Evolutionary conservation across 306 rosid species (phyloP).

Genomic region (Sindora glabra): DNA sequence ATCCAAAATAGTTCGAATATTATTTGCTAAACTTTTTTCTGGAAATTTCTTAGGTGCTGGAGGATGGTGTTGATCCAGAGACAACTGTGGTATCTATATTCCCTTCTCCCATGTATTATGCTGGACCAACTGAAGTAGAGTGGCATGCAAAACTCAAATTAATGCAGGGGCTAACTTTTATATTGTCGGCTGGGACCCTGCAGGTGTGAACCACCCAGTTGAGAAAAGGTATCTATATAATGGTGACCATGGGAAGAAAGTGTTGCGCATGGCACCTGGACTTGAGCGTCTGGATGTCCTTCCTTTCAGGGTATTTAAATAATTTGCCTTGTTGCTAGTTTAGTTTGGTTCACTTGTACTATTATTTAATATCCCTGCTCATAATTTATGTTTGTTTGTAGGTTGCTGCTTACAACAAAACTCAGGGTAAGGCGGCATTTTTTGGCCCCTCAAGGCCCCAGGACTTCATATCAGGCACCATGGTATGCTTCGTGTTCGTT

Average conservation of each 20-base stretch:
- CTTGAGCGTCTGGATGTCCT: conserved; percentile 90
- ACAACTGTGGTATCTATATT: conserved; percentile 96
- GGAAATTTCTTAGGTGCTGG: conserved; percentile 65
- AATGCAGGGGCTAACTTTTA: conserved; percentile 98
- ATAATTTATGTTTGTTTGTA: conserved; percentile 24
- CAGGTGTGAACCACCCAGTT: conserved; percentile 94
- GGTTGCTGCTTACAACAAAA: conserved; percentile 99
- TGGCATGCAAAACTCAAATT: conserved; percentile 99
- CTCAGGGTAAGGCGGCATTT: conserved; percentile 92
- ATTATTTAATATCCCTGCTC: neutral
- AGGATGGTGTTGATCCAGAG: conserved; percentile 98
- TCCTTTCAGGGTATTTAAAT: conserved; percentile 79
- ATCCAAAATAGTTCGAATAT: neutral
- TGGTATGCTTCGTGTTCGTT: conserved; percentile 52
- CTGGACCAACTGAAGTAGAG: conserved; percentile 99
- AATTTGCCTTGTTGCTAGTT: neutral
- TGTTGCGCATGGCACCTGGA: conserved; percentile 98
- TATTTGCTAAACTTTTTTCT: neutral
- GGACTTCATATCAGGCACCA: conserved; percentile 97
- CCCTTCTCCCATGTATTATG: conserved; percentile 99
- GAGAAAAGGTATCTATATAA: conserved; percentile 88
- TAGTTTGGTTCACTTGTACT: neutral
- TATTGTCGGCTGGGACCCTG: conserved; percentile 98
- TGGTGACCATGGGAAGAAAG: conserved; percentile 97
- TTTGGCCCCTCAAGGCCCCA: conserved; percentile 90